phyloP scores from a whole-genome alignment of 2,329 filamentous ascomycete species.

The Zalaria sp. region DNA sequence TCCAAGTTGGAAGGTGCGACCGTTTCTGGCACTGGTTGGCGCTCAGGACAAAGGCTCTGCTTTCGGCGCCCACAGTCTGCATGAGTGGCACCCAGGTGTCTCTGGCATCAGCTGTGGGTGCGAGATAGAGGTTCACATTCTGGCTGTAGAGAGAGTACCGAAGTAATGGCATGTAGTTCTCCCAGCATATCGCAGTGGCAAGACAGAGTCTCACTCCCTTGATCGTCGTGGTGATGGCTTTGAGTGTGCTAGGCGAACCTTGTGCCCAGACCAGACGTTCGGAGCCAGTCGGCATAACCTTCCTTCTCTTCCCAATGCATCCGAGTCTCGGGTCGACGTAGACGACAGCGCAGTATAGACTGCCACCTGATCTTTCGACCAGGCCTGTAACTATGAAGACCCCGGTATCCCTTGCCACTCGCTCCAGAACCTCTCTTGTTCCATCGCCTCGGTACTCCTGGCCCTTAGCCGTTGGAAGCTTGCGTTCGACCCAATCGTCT shows the following conservation, averaged over 20 bases:
- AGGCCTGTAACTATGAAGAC: slow-evolving; percentile 71
- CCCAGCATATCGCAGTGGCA: slow-evolving; percentile 87
- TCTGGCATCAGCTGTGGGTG: slow-evolving; percentile 74
- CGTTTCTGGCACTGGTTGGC: slow-evolving; percentile 67
- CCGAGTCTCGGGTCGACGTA: slow-evolving; percentile 68
- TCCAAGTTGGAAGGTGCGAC: slow-evolving; percentile 44
- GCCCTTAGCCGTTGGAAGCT: slow-evolving; percentile 36
- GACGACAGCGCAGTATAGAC: slow-evolving; percentile 68
- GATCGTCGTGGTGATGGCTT: slow-evolving; percentile 66
- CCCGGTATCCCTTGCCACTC: slow-evolving; percentile 59
- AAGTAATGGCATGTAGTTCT: slow-evolving; percentile 88
- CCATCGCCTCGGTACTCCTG: slow-evolving; percentile 50
- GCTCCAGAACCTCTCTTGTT: slow-evolving; percentile 66
- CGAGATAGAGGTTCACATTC: slow-evolving; percentile 83
- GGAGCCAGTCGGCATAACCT: slow-evolving; percentile 80
- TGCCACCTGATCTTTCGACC: slow-evolving; percentile 69
- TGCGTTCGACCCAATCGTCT: slow-evolving; percentile 53
- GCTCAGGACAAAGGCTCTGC: slow-evolving; percentile 71
- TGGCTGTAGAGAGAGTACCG: slow-evolving; percentile 74
- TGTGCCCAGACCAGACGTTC: slow-evolving; percentile 85
- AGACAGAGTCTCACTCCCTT: slow-evolving; percentile 67
- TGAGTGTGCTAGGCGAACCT: slow-evolving; percentile 63
- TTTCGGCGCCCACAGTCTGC: slow-evolving; percentile 68
- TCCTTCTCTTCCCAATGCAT: slow-evolving; percentile 69
- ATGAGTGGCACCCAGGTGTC: slow-evolving; percentile 75